Conservation (phyloP, 164 flowering plant species). For the Tetrastigma voinierianum region DNA sequence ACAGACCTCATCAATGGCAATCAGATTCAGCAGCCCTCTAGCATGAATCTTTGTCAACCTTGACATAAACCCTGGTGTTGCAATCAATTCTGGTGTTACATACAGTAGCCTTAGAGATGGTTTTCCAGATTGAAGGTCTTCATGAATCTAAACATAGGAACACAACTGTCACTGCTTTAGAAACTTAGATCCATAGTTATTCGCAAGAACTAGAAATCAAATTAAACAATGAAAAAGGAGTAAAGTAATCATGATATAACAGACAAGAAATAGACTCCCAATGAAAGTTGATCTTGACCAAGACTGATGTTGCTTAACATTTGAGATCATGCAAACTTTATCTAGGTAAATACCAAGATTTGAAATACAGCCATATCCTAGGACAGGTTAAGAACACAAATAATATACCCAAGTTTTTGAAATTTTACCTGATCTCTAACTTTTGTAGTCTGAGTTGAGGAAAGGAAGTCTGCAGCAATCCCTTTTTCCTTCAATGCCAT, state of each 20-base stretch:
- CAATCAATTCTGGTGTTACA: conserved; percentile 91
- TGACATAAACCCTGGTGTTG: conserved; percentile 73
- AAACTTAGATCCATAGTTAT: not conserved
- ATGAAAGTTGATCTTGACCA: too few relatives aligned
- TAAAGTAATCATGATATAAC: too few relatives aligned
- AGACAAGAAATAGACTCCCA: too few relatives aligned
- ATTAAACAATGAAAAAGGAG: too few relatives aligned
- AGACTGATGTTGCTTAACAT: too few relatives aligned
- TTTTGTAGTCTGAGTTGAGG: conserved; percentile 59
- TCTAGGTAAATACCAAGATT: too few relatives aligned
- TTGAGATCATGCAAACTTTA: too few relatives aligned
- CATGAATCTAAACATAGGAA: conserved; percentile 54
- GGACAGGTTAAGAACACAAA: not conserved
- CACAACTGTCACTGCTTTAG: not conserved
- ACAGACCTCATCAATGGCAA: conserved; percentile 91
- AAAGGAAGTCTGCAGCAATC: conserved; percentile 84
- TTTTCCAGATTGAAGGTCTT: conserved; percentile 77
- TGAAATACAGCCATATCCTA: too few relatives aligned
- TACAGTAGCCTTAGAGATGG: conserved; percentile 77
- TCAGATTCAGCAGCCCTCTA: conserved; percentile 76
- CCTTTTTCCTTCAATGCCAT: conserved; percentile 74
- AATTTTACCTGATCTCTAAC: conserved; percentile 65
- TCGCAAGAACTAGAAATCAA: too few relatives aligned
- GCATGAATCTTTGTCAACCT: conserved; percentile 66
- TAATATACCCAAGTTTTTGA: not conserved